phyloP scores from a whole-genome alignment of 257 asterid species.

The Knoxia roxburghii region DNA sequence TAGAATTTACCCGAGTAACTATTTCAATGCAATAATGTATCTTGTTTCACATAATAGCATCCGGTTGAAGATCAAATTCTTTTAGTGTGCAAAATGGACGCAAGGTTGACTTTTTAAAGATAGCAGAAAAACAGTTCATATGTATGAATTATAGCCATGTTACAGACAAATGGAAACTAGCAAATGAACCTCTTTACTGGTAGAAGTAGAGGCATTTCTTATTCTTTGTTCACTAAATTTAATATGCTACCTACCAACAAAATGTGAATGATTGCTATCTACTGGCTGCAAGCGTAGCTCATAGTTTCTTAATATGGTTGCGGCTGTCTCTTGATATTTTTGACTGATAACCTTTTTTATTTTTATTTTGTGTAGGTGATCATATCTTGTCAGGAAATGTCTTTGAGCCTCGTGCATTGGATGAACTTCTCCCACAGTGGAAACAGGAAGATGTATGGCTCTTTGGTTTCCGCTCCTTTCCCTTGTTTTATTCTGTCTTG shows the following conservation, averaged over 20 bases:
- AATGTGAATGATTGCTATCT: neutral
- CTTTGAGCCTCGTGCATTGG: conserved; percentile 87
- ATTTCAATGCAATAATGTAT: neutral
- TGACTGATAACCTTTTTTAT: neutral
- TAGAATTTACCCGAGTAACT: neutral
- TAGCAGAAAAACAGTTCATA: neutral
- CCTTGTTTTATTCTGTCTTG: neutral
- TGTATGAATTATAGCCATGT: neutral
- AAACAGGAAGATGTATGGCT: conserved; percentile 65
- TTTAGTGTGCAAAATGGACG: neutral
- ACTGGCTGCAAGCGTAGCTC: neutral
- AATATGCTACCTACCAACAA: neutral
- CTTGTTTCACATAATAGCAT: neutral
- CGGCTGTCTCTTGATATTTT: too few species aligned
- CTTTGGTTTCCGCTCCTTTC: conserved; percentile 10
- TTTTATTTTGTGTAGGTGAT: conserved; percentile 54
- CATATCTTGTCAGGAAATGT: conserved; percentile 95
- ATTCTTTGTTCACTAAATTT: neutral
- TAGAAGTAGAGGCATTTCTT: neutral
- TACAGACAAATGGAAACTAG: neutral
- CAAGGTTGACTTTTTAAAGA: neutral
- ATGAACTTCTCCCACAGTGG: conserved; percentile 94
- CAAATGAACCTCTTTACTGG: neutral
- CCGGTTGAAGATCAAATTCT: too few species aligned
- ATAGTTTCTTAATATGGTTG: neutral